Conservation (phyloP, 345 rosid genomes). For the Melaleuca quinquenervia region DNA sequence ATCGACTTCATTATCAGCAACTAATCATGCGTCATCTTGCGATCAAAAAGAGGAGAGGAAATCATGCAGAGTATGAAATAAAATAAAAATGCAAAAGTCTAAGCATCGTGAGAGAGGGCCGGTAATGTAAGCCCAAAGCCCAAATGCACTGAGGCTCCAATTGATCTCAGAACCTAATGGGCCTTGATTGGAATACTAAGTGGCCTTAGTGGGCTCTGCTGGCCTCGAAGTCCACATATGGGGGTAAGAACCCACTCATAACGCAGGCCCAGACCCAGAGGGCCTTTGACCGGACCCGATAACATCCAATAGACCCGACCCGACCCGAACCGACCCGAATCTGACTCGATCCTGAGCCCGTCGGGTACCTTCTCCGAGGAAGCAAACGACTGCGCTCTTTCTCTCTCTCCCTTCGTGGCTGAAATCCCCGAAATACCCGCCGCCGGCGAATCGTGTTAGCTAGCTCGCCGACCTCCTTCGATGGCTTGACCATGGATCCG, state of each 20-base stretch:
- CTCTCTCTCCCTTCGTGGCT: neutral
- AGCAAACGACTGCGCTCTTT: neutral
- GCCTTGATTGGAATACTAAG: neutral
- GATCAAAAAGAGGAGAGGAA: too few species aligned
- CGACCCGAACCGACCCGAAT: neutral
- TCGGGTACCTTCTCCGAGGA: neutral
- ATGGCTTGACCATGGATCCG: slow-evolving; percentile 26
- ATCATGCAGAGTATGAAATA: too few species aligned
- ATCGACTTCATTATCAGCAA: neutral
- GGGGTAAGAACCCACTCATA: neutral
- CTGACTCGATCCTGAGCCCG: neutral
- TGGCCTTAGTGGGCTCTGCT: neutral
- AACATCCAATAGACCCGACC: neutral
- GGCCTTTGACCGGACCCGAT: neutral
- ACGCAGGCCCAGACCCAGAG: neutral
- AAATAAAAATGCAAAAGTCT: too few species aligned
- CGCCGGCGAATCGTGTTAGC: neutral
- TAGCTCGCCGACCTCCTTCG: slow-evolving; percentile 36
- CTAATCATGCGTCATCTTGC: too few species aligned
- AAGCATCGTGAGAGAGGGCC: neutral
- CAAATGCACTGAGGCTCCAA: neutral
- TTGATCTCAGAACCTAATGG: neutral
- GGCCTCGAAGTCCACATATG: neutral
- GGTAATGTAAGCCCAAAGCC: neutral
- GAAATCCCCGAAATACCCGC: neutral